A percentile compares a stretch with the other conserved stretches of the same genome.
These are phyloP conservation scores for Pleurotus tuoliensis DNA, from an alignment of 768 basidiomycete species.

Conservation along the genomic window DNA sequence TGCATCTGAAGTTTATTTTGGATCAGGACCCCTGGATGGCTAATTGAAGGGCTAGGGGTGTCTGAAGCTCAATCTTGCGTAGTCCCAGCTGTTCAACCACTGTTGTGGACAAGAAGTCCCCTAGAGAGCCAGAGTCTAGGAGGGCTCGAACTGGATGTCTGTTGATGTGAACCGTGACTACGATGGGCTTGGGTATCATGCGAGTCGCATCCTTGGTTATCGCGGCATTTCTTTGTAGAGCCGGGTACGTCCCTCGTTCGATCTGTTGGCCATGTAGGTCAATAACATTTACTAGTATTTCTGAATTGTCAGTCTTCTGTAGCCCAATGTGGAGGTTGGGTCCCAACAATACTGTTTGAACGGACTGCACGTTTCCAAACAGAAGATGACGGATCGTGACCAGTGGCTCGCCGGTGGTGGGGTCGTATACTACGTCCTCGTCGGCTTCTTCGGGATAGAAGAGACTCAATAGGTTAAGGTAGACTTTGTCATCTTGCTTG, in stretches of 20 bases:
- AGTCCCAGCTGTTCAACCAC: constrained; percentile 32
- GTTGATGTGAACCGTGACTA: constrained; percentile 26
- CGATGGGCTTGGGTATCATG: constrained; percentile 28
- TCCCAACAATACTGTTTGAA: background rate
- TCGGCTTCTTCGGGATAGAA: too few species aligned
- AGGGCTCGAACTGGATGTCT: constrained; percentile 25
- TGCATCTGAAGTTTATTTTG: constrained; percentile 25
- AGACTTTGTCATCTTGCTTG: background rate
- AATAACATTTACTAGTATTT: too few species aligned
- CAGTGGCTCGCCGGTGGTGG: too few species aligned
- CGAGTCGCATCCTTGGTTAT: constrained; percentile 9
- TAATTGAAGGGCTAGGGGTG: constrained; percentile 31
- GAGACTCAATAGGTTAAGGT: background rate
- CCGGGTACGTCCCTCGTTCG: background rate
- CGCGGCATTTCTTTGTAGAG: constrained; percentile 9
- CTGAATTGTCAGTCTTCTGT: too few species aligned
- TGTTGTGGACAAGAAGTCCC: constrained; percentile 32
- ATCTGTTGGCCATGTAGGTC: background rate
- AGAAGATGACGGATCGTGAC: too few species aligned
- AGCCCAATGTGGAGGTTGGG: too few species aligned
- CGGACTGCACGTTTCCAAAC: too few species aligned
- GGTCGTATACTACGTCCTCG: too few species aligned
- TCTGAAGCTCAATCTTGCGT: constrained; percentile 18
- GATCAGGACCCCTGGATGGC: constrained; percentile 34
- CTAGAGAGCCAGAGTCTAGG: constrained; percentile 33